These are phyloP conservation scores for Trichopus zeylanicus DNA, from an alignment of 116 monocot genomes.

Conservation along the genomic window DNA sequence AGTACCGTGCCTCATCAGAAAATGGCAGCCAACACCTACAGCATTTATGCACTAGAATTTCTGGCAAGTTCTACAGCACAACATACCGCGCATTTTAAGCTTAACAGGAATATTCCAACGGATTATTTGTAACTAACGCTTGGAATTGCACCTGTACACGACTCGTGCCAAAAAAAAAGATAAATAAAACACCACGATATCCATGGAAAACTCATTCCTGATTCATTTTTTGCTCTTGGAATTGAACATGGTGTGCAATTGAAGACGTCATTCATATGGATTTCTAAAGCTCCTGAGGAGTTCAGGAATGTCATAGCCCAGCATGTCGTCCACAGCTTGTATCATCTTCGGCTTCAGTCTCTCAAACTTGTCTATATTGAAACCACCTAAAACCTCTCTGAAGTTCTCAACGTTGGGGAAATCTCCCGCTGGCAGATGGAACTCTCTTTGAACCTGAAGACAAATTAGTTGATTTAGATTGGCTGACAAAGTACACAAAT, in stretches of 20 bases:
- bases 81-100: too few relatives aligned
- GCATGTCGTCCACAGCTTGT: conserved; percentile 81
- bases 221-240: neutral
- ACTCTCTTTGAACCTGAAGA: conserved; percentile 69
- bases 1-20: too few relatives aligned
- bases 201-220: neutral
- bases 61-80: too few relatives aligned
- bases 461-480: neutral
- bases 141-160: too few relatives aligned
- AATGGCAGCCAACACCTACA: too few relatives aligned
- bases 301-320: conserved; percentile 71
- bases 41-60: too few relatives aligned
- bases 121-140: too few relatives aligned
- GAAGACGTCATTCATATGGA: conserved; percentile 46
- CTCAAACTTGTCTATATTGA: conserved; percentile 81
- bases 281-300: conserved; percentile 72
- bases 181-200: neutral
- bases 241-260: neutral
- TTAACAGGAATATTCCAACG: too few relatives aligned
- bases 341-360: conserved; percentile 82
- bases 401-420: conserved; percentile 69
- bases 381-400: conserved; percentile 60
- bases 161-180: too few relatives aligned
- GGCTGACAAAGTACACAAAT: too few relatives aligned
- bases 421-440: conserved; percentile 68